Base-by-base conservation (phyloP, 116 monocot genomes). In the Zostera marina region DNA sequence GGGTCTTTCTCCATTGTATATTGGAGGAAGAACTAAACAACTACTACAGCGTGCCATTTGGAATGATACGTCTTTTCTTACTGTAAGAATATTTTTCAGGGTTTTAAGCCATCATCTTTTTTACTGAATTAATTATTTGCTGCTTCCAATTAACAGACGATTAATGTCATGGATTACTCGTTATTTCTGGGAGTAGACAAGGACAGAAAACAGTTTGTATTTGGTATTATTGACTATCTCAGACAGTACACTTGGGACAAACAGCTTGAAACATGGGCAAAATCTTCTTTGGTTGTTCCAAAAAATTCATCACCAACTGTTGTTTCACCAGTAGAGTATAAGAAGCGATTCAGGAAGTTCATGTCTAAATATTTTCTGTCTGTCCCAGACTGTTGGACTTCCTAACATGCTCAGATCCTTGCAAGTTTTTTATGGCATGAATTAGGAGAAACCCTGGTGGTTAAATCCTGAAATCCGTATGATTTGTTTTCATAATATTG, bases 61-160 rank as follows among this genome's bases (percentile, higher is more conserved):
- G 91, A 99, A 99, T 63, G 98, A 99, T 60, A 91, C 98, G 20
- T 66, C 79, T 56, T 99, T 99, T 69, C 90, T 99, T 24, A 86
- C 78, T 13, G 98, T 99, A 73, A 83, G 89, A 70, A 4, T 40
- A 0, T 51, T 11, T 4, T 11, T 40, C 8, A 2, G 10, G 7
- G 9, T 64, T 43, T 58, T 42, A 53, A 8, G 42, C 13, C 59
- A 41, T 13, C 19, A 3, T 58, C 20, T 19, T 16, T 15, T 19
- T 19, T 41, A 41, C 58, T 65, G 17, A 57, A 8, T 15, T 4
- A 26, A 54, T 6, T 9, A 5, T 58, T 17, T 45, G 19, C 38
- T 82, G 67, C 32, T 52, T 21, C 43, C 79, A 70, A 24, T 9
- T 54, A 14, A 58, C 81, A 94, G 88, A 74, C 94, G 9, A 82